These are phyloP conservation scores for Ogataea saltuana DNA, from an alignment of 805 yeast species.

Conservation along the genomic window DNA sequence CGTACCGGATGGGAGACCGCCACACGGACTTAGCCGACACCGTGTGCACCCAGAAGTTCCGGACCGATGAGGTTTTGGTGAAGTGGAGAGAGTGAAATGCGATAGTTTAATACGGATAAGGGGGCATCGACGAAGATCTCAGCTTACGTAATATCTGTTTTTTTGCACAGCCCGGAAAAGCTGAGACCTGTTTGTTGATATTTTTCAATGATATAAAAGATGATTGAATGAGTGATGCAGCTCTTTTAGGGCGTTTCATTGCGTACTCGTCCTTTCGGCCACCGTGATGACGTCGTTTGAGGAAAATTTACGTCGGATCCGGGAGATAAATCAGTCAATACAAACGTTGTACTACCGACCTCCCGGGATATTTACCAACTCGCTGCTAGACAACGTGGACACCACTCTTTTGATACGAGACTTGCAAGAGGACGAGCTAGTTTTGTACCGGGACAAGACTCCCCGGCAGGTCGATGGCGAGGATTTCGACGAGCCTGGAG, in stretches of 20 bases:
- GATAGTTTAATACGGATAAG: no score
- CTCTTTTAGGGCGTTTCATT: no score
- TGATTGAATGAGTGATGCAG: no score
- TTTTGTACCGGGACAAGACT: slow-evolving; percentile 22
- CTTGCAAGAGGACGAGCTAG: slow-evolving; percentile 24
- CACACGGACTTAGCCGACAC: slow-evolving; percentile 61
- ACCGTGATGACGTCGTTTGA: slow-evolving; percentile 19
- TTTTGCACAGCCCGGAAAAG: no score
- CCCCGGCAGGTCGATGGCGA: slow-evolving; percentile 26
- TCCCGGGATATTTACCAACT: slow-evolving; percentile 27
- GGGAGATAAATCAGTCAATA: slow-evolving; percentile 24
- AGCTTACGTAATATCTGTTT: no score
- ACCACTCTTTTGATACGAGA: slow-evolving; percentile 27
- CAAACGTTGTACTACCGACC: slow-evolving; percentile 22
- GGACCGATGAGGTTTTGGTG: slow-evolving; percentile 92
- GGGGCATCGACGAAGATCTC: no score
- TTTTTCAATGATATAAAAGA: no score
- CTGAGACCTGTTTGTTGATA: no score
- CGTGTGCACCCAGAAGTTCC: slow-evolving; percentile 87
- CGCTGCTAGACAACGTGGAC: slow-evolving; percentile 23
- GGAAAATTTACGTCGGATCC: slow-evolving; percentile 15
- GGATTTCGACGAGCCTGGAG: slow-evolving; percentile 11
- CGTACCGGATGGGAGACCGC: slow-evolving; percentile 74
- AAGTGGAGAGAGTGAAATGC: slow-evolving; percentile 72
- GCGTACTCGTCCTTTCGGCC: background rate